Evolutionary conservation across 2,329 filamentous ascomycete species (phyloP).

Genomic region (Cladosporium sp.): DNA sequence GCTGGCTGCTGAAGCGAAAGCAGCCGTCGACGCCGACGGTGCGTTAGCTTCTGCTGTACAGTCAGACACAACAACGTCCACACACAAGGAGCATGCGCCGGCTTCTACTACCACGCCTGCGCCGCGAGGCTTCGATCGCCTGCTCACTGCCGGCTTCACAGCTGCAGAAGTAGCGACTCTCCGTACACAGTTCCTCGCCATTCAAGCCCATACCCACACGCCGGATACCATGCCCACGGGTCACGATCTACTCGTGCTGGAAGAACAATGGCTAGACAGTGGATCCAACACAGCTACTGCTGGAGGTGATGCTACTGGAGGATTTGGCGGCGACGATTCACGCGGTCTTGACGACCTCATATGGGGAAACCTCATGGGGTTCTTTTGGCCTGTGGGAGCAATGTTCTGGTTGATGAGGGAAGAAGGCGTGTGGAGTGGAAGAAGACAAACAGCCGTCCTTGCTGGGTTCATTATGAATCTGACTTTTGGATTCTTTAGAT

Average conservation of each 20-base stretch:
- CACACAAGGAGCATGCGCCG: conserved; percentile 11
- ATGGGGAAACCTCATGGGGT: conserved; percentile 83
- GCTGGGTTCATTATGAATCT: conserved; percentile 78
- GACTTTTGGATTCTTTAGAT: conserved; percentile 65
- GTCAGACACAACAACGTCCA: not conserved
- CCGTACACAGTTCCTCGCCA: conserved; percentile 80
- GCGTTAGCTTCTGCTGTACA: conserved; percentile 22
- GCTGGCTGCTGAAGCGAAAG: conserved; percentile 60
- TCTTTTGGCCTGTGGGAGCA: conserved; percentile 89
- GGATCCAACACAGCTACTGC: conserved; percentile 30
- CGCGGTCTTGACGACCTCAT: conserved; percentile 78
- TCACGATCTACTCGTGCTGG: conserved; percentile 67
- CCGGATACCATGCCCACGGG: conserved; percentile 85
- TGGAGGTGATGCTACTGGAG: conserved; percentile 36
- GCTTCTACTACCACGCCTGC: conserved; percentile 46
- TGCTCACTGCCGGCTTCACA: conserved; percentile 77
- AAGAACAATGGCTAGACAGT: conserved; percentile 86
- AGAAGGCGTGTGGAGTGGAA: conserved; percentile 78
- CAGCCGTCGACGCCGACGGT: conserved; percentile 36
- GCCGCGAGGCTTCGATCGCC: conserved; percentile 80
- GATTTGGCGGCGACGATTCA: conserved; percentile 51
- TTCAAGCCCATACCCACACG: conserved; percentile 76
- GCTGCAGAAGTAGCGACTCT: conserved; percentile 76
- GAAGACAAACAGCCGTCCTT: conserved; percentile 80
- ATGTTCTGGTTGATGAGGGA: conserved; percentile 80